These are phyloP conservation scores for Rickenella mellea DNA, from an alignment of 768 basidiomycete species.

Conservation along the genomic window DNA sequence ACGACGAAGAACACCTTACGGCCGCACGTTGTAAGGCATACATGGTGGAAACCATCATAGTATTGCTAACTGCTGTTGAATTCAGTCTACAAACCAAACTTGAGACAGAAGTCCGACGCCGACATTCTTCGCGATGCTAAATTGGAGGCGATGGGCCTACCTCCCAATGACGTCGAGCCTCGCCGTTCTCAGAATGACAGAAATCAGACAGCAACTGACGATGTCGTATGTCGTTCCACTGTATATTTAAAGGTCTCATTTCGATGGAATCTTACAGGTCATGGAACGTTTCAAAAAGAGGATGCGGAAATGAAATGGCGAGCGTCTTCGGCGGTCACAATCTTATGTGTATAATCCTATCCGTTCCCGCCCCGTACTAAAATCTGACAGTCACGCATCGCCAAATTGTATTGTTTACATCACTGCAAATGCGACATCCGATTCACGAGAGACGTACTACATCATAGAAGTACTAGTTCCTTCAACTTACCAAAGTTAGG, in stretches of 20 bases:
- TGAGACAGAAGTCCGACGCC: constrained; percentile 77
- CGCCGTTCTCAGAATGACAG: constrained; percentile 38
- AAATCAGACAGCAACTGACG: constrained; percentile 83
- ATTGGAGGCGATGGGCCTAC: constrained; percentile 74
- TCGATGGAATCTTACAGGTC: constrained; percentile 37
- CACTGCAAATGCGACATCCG: neutral
- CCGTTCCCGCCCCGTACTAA: neutral
- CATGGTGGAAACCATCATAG: neutral
- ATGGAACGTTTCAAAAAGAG: constrained; percentile 98
- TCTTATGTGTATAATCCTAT: neutral
- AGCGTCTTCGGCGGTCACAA: constrained; percentile 1
- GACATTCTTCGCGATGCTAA: constrained; percentile 85
- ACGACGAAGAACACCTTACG: constrained; percentile 77
- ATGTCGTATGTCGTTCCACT: constrained; percentile 47
- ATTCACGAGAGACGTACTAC: neutral
- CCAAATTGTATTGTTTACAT: no score
- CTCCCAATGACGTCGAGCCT: constrained; percentile 42
- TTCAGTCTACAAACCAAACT: constrained; percentile 76
- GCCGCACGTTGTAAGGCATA: constrained; percentile 74
- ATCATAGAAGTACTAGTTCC: constrained; percentile 21
- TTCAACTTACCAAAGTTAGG: constrained; percentile 41
- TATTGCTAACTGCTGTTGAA: neutral
- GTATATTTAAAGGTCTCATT: neutral
- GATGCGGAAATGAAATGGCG: constrained; percentile 56
- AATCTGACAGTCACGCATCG: neutral